Conservation (phyloP, 768 basidiomycete species). For the Leccinum aurantiacum region DNA sequence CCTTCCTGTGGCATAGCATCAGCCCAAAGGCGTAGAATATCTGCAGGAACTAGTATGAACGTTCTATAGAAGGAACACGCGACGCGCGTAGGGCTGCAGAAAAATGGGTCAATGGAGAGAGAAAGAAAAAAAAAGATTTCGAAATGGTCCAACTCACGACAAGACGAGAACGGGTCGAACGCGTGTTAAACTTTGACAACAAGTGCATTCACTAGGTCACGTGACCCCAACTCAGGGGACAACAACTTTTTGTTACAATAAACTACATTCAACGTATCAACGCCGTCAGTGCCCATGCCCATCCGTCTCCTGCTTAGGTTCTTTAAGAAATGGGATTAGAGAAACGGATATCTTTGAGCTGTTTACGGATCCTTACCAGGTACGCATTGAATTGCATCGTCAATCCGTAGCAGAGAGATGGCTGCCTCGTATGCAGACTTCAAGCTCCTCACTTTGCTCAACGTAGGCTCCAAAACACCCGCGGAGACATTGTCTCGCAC, state of each 20-base stretch:
- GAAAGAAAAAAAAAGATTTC: slow-evolving; percentile 15
- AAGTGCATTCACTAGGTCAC: slow-evolving; percentile 24
- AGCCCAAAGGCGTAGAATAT: slow-evolving; percentile 35
- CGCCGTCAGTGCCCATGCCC: slow-evolving; percentile 66
- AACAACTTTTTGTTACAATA: neutral
- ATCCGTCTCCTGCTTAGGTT: slow-evolving; percentile 70
- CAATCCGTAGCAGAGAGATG: slow-evolving; percentile 90
- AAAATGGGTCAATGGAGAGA: slow-evolving; percentile 9
- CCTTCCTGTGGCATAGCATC: slow-evolving; percentile 58
- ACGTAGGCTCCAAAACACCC: slow-evolving; percentile 93
- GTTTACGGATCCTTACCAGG: slow-evolving; percentile 56
- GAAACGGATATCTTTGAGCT: slow-evolving; percentile 12
- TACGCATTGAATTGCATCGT: slow-evolving; percentile 91
- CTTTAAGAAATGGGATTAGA: slow-evolving; percentile 38
- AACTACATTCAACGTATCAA: slow-evolving; percentile 1
- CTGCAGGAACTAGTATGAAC: slow-evolving; percentile 20
- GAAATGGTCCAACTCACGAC: slow-evolving; percentile 17
- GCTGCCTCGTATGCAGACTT: slow-evolving; percentile 98
- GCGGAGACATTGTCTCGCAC: slow-evolving; percentile 93
- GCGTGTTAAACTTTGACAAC: slow-evolving; percentile 26
- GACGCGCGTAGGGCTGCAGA: slow-evolving; percentile 11
- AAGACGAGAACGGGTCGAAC: slow-evolving; percentile 11
- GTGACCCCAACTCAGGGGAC: slow-evolving; percentile 21
- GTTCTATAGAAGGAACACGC: slow-evolving; percentile 11
- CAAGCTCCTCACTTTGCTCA: slow-evolving; percentile 95